These are phyloP conservation scores for Ceratocystiopsis sp. DNA, from an alignment of 2,329 filamentous ascomycete genomes.

Conservation along the genomic window DNA sequence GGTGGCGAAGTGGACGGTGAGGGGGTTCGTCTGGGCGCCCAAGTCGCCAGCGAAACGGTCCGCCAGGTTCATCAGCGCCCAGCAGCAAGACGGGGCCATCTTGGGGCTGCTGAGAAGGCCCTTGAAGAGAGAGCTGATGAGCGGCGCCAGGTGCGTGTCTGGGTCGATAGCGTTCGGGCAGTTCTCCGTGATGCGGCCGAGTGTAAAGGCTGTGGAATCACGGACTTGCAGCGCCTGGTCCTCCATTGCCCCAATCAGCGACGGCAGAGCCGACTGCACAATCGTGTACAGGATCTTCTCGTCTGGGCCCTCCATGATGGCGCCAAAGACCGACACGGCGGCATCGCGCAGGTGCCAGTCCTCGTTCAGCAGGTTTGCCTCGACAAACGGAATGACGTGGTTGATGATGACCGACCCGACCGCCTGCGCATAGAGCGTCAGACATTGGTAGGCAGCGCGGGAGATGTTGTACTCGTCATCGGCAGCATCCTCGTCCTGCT, in stretches of 20 bases:
- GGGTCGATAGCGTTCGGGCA: slow-evolving; percentile 87
- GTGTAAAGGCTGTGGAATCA: slow-evolving; percentile 88
- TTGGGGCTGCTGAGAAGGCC: slow-evolving; percentile 82
- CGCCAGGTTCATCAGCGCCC: slow-evolving; percentile 96
- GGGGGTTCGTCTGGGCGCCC: slow-evolving; percentile 58
- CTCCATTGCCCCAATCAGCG: slow-evolving; percentile 83
- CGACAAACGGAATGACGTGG: slow-evolving; percentile 79
- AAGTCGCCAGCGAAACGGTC: slow-evolving; percentile 85
- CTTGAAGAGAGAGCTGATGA: slow-evolving; percentile 79
- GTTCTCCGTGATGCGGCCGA: slow-evolving; percentile 89
- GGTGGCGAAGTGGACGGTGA: slow-evolving; percentile 85
- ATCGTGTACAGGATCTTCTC: slow-evolving; percentile 83
- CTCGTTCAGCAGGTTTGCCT: slow-evolving; percentile 72
- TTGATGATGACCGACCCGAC: slow-evolving; percentile 71
- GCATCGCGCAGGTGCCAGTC: slow-evolving; percentile 95
- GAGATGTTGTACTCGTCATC: slow-evolving; percentile 98
- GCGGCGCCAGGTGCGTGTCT: slow-evolving; percentile 58
- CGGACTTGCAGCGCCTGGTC: slow-evolving; percentile 79
- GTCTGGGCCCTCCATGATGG: slow-evolving; percentile 97
- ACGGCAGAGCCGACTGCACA: slow-evolving; percentile 84
- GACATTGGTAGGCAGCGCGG: slow-evolving; percentile 86
- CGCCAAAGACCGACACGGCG: slow-evolving; percentile 90
- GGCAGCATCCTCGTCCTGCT: slow-evolving; percentile 91
- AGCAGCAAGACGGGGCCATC: slow-evolving; percentile 97
- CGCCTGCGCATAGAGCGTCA: slow-evolving; percentile 88